Conservation (phyloP, 768 basidiomycete species). For the Austroboletus eburneus region DNA sequence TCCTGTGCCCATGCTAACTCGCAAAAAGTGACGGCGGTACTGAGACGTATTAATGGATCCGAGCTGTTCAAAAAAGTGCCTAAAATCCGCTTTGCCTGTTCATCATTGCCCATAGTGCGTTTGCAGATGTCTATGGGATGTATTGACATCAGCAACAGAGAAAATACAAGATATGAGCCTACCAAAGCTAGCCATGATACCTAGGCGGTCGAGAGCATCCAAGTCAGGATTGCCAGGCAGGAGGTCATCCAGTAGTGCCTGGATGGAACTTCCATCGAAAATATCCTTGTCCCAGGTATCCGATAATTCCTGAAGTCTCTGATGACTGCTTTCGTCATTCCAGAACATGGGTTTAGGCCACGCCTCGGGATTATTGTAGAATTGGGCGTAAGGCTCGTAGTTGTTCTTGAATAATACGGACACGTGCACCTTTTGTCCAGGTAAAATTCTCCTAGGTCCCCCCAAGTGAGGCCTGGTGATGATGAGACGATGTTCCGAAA, state of each 20-base stretch:
- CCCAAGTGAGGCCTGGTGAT: constrained; percentile 26
- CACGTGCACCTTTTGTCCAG: constrained; percentile 31
- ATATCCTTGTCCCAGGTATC: constrained; percentile 29
- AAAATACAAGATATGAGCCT: neutral
- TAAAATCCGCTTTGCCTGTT: constrained; percentile 8
- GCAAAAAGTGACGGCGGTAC: constrained; percentile 24
- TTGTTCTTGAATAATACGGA: constrained; percentile 29
- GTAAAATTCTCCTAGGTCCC: constrained; percentile 22
- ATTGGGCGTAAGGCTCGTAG: constrained; percentile 24
- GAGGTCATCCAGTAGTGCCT: constrained; percentile 17
- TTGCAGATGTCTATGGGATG: constrained; percentile 14
- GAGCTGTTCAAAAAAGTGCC: constrained; percentile 11
- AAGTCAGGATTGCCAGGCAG: constrained; percentile 10
- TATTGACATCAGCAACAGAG: neutral
- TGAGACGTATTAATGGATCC: constrained; percentile 19
- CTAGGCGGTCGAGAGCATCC: constrained; percentile 24
- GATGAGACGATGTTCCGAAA: constrained; percentile 1
- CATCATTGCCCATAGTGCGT: neutral
- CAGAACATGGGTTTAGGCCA: constrained; percentile 31
- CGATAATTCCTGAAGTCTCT: constrained; percentile 15
- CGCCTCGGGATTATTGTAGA: constrained; percentile 16
- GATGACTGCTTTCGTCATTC: constrained; percentile 23
- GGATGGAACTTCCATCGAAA: constrained; percentile 20
- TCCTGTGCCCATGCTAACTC: constrained; percentile 18
- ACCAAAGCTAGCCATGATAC: constrained; percentile 32